Conservation (phyloP, 352 stramenopile genomes). For the Globisporangium nodosum region DNA sequence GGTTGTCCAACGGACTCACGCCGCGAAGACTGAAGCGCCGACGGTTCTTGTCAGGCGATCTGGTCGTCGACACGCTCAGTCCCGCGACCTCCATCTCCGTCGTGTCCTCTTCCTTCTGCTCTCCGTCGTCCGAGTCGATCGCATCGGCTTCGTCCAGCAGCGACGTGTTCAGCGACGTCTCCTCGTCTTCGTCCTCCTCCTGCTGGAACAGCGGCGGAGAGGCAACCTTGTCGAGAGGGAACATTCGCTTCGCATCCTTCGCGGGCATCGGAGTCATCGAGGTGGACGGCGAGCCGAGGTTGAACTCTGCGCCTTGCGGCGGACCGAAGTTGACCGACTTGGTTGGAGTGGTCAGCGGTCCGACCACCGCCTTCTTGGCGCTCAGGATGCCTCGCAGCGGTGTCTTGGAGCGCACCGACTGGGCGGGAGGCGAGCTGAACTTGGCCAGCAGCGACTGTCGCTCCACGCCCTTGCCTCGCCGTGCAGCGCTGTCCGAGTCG, state of each 20-base stretch:
- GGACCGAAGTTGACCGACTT: constrained; percentile 85
- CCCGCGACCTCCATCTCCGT: constrained; percentile 2
- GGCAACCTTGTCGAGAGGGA: constrained; percentile 42
- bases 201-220: constrained; percentile 13
- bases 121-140: constrained; percentile 32
- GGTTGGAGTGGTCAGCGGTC: constrained; percentile 50
- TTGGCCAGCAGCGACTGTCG: constrained; percentile 9
- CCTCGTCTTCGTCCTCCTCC: constrained; percentile 58
- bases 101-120: constrained; percentile 20
- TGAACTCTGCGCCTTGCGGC: constrained; percentile 73
- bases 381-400: constrained; percentile 76
- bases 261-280: constrained; percentile 81
- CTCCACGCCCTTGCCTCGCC: neutral
- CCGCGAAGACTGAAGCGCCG: constrained; percentile 63
- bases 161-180: constrained; percentile 81
- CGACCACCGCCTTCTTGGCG: constrained; percentile 44
- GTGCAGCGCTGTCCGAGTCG: neutral
- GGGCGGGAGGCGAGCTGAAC: constrained; percentile 13
- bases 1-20: constrained; percentile 75
- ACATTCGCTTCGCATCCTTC: constrained; percentile 53
- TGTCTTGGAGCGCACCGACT: constrained; percentile 24
- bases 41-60: constrained; percentile 26
- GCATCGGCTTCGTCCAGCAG: constrained; percentile 76
- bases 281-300: constrained; percentile 70
- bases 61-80: constrained; percentile 11